Evolutionary conservation across 345 rosid genomes (phyloP).

Genomic region (Melaleuca quinquenervia): DNA sequence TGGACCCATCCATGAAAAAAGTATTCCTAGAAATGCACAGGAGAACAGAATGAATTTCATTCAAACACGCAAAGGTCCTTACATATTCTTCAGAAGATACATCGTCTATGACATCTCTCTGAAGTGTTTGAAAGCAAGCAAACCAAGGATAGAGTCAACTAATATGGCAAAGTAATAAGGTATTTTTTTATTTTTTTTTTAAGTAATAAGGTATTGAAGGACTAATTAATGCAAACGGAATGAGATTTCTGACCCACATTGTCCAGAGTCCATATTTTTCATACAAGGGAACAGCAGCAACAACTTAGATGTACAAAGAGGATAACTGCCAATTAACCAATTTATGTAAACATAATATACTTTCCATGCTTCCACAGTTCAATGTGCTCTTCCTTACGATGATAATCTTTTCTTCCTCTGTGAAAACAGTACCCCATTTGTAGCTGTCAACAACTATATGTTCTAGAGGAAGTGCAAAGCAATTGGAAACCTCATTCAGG

Average conservation of each 20-base stretch:
- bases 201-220: background rate
- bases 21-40: constrained; percentile 21
- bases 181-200: no score
- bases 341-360: background rate
- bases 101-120: background rate
- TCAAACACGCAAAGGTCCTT: background rate
- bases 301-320: background rate
- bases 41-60: background rate
- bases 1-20: constrained; percentile 85
- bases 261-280: background rate
- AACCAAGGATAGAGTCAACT: background rate
- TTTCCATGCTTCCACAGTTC: background rate
- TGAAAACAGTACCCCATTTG: background rate
- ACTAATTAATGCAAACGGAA: background rate
- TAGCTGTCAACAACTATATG: background rate
- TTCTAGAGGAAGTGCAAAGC: background rate
- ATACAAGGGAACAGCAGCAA: background rate
- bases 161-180: background rate
- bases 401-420: background rate
- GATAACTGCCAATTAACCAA: background rate
- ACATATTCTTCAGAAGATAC: background rate
- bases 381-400: background rate
- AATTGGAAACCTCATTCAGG: background rate
- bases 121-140: background rate
- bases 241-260: background rate